A percentile compares a stretch with the other conserved stretches of the same genome.
Evolutionary conservation across 164 flowering plant genomes (phyloP).

Genomic region (Nelumbo lutea): DNA sequence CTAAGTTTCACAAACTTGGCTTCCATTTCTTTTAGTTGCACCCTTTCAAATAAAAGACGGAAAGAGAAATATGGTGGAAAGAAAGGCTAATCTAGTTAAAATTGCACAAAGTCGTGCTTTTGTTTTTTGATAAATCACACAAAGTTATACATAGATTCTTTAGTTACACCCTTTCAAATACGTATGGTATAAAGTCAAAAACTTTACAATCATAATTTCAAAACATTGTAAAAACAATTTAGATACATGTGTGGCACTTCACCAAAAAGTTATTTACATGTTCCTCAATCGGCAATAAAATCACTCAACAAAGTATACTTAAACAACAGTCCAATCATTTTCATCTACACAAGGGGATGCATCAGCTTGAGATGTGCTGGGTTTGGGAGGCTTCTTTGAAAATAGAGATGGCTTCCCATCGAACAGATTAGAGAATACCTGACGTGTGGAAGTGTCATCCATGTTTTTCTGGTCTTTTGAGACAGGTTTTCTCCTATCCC

Average conservation of each 20-base stretch:
- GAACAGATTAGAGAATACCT: constrained; percentile 39
- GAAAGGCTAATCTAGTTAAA: too few species aligned
- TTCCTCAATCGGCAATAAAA: neutral
- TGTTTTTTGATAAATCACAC: neutral
- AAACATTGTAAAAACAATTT: neutral
- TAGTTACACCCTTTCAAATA: neutral
- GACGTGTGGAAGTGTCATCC: constrained; percentile 29
- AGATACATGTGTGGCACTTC: neutral
- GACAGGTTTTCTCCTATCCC: constrained; percentile 37
- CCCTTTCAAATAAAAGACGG: too few species aligned
- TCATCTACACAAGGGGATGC: constrained; percentile 29
- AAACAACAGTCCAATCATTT: constrained; percentile 60
- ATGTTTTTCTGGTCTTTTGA: constrained; percentile 27
- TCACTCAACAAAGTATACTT: constrained; percentile 9
- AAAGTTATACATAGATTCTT: neutral
- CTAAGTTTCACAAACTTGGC: too few species aligned
- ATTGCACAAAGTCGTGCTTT: too few species aligned
- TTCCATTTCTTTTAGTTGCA: too few species aligned
- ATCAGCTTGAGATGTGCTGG: constrained; percentile 27
- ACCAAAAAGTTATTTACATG: constrained; percentile 19
- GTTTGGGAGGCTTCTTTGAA: constrained; percentile 60
- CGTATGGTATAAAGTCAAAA: neutral
- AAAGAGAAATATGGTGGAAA: too few species aligned
- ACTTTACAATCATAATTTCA: neutral
- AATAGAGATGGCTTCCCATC: constrained; percentile 60